These are phyloP conservation scores for Glarea lozoyensis DNA, from an alignment of 495 filamentous ascomycete genomes.

Conservation along the genomic window DNA sequence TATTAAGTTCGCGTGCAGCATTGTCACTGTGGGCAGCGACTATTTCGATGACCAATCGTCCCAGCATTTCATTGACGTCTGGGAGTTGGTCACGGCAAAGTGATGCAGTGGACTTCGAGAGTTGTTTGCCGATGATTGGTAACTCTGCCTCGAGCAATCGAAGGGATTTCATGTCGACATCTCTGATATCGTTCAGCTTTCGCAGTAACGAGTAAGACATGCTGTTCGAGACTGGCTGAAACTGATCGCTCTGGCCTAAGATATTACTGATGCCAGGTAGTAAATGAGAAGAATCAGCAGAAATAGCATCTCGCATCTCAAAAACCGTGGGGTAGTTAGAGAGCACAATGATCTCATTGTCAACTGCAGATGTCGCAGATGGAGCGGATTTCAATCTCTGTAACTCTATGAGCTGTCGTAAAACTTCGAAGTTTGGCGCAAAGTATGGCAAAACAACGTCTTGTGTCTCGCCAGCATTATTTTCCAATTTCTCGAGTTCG, in stretches of 20 bases:
- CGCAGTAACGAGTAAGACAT: slow-evolving; percentile 47
- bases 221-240: slow-evolving; percentile 40
- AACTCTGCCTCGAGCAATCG: slow-evolving; percentile 58
- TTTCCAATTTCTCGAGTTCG: slow-evolving; percentile 49
- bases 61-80: slow-evolving; percentile 8
- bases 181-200: slow-evolving; percentile 42
- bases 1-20: not conserved
- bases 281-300: slow-evolving; percentile 24
- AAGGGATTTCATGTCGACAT: slow-evolving; percentile 50
- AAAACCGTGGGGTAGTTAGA: slow-evolving; percentile 34
- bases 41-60: slow-evolving; percentile 5
- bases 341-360: slow-evolving; percentile 28
- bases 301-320: slow-evolving; percentile 34
- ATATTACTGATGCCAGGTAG: slow-evolving; percentile 36
- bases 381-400: slow-evolving; percentile 22
- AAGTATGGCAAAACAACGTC: slow-evolving; percentile 43
- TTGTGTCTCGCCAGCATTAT: slow-evolving; percentile 29
- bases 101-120: slow-evolving; percentile 31
- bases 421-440: slow-evolving; percentile 51
- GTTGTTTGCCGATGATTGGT: slow-evolving; percentile 45
- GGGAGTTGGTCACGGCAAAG: slow-evolving; percentile 12
- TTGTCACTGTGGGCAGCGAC: slow-evolving; percentile 8
- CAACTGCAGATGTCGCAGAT: slow-evolving; percentile 1
- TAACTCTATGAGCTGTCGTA: slow-evolving; percentile 54
- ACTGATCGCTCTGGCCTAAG: slow-evolving; percentile 23